These are phyloP conservation scores for Cladosporium sp. DNA, from an alignment of 2,329 filamentous ascomycete genomes.

Conservation along the genomic window DNA sequence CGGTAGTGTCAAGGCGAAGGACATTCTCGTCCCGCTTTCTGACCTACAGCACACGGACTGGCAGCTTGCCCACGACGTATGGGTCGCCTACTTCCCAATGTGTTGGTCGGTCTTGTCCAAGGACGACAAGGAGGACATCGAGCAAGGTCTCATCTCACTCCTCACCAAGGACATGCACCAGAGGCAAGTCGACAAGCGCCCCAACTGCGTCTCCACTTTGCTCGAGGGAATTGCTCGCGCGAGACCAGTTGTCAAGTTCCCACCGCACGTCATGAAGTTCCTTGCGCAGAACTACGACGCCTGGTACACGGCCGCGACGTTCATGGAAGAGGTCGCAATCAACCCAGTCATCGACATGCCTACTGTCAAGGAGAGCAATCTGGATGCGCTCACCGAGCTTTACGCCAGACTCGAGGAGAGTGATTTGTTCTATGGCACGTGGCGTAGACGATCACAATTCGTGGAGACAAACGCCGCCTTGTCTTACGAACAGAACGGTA, in stretches of 20 bases:
- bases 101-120: slow-evolving; percentile 87
- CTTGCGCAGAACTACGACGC: slow-evolving; percentile 90
- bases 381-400: slow-evolving; percentile 92
- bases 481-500: slow-evolving; percentile 97
- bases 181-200: slow-evolving; percentile 89
- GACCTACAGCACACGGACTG: slow-evolving; percentile 91
- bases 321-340: slow-evolving; percentile 86
- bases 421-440: slow-evolving; percentile 95
- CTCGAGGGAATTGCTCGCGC: slow-evolving; percentile 84
- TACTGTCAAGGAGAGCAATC: slow-evolving; percentile 85
- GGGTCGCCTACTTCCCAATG: slow-evolving; percentile 87
- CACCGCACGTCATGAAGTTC: slow-evolving; percentile 94
- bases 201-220: slow-evolving; percentile 92
- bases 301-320: slow-evolving; percentile 93
- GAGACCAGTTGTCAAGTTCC: slow-evolving; percentile 85
- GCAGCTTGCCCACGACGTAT: slow-evolving; percentile 81
- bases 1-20: slow-evolving; percentile 81
- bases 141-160: slow-evolving; percentile 85
- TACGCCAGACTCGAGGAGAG: slow-evolving; percentile 92
- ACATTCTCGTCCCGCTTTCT: slow-evolving; percentile 84
- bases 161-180: slow-evolving; percentile 95
- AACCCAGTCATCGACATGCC: slow-evolving; percentile 81
- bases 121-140: slow-evolving; percentile 86
- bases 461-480: slow-evolving; percentile 96
- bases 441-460: slow-evolving; percentile 92